Base-by-base conservation (phyloP, 1,284 basidiomycete species). In the Moniliella sp. region DNA sequence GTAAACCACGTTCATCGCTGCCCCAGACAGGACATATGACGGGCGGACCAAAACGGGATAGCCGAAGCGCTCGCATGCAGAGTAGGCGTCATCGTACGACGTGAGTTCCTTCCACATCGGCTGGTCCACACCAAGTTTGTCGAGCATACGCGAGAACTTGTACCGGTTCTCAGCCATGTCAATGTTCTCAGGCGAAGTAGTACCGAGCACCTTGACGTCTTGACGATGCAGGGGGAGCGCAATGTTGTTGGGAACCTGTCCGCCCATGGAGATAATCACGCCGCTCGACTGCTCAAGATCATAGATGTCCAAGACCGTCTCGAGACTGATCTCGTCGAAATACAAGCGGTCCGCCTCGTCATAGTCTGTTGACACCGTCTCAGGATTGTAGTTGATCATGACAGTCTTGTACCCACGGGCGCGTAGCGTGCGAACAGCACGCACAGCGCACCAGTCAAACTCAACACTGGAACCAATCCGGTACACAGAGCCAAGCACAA, bases 361-460 rank as follows among this genome's bases (percentile, higher is more conserved):
- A 63, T 93, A 97, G 63, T 97, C 91, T 28, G 91, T 94, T 56
- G 80, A 84, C 58, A 97, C 88, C 0, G 88, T 97, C 67, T 97
- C 91, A 15, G 88, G 88, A 63, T 94, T 94, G 66, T 94, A 94
- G 67, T 94, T 97, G 65, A 97, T 79, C 91, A 94, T 97, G 65
- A 94, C 74, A 5, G 91, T 94, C 56, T 82, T 83, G 43, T 82
- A 68, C n/a, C 84, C 84, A 56, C 79, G 76, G 27, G 88, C 78
- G 37, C 88, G 80, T 26, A 97, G 69, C 1, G 88, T 94, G 45
- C 88, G 69, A 62, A 94, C 93, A 16, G 86, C 83, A 32, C 86
- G 76, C 31, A 97, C 91, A 12, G 88, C 88, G 64, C 88, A 97
- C 91, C 88, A 97, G 62, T 97, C 88, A 64, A 97, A 97, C 65